These are phyloP conservation scores for Thermochaetoides thermophila DNA, from an alignment of 495 filamentous ascomycete species.

Conservation along the genomic window DNA sequence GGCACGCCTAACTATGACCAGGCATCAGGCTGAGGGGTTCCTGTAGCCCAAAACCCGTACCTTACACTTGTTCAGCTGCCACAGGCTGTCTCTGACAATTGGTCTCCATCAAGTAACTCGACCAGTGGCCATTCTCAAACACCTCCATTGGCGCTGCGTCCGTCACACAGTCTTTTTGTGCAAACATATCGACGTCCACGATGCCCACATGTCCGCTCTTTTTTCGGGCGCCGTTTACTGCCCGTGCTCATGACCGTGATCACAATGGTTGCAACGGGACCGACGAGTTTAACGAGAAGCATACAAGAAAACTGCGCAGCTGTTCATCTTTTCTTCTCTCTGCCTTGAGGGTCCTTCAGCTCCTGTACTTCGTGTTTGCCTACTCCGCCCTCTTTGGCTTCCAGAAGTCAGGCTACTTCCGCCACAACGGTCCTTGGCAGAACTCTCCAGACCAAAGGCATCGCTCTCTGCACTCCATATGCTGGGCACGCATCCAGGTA, in stretches of 20 bases:
- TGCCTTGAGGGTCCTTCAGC: slow-evolving; percentile 6
- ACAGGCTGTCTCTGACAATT: too few relatives aligned
- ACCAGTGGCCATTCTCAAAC: not conserved
- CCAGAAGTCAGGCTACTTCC: slow-evolving; percentile 4
- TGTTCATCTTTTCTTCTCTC: slow-evolving; percentile 4
- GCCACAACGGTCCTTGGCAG: slow-evolving; percentile 3
- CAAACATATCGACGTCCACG: not conserved
- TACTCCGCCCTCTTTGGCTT: slow-evolving; percentile 3
- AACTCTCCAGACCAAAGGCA: slow-evolving; percentile 1
- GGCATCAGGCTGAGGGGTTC: too few relatives aligned
- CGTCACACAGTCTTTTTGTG: too few relatives aligned
- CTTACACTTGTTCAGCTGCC: too few relatives aligned
- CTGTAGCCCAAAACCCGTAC: too few relatives aligned
- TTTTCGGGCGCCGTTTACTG: not conserved
- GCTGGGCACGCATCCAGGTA: slow-evolving; percentile 5
- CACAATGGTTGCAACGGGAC: not conserved
- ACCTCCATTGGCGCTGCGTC: not conserved
- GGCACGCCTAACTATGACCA: too few relatives aligned
- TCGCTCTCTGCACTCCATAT: slow-evolving; percentile 1
- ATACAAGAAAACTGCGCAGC: slow-evolving; percentile 34
- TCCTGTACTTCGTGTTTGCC: slow-evolving; percentile 4
- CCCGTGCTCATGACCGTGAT: not conserved
- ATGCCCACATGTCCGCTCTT: slow-evolving; percentile 2
- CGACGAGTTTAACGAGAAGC: slow-evolving; percentile 41
- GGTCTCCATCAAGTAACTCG: too few relatives aligned